Evolutionary conservation across 345 rosid species (phyloP).

Genomic region (Nephelium lappaceum): DNA sequence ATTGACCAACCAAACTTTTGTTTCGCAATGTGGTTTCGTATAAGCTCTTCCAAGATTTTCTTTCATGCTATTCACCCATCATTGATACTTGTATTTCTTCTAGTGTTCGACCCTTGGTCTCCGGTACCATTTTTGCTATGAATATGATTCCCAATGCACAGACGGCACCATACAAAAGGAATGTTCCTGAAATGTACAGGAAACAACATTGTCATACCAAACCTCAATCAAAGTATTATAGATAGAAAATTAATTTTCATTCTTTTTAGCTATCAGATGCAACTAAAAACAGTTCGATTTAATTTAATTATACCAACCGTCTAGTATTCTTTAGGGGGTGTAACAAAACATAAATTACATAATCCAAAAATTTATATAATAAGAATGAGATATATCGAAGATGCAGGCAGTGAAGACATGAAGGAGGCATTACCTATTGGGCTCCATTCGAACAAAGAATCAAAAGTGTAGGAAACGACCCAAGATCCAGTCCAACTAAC

Average conservation of each 20-base stretch:
- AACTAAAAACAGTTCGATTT: too few relatives aligned
- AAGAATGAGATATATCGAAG: not conserved
- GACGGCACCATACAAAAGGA: slow-evolving; percentile 30
- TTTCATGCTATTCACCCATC: not conserved
- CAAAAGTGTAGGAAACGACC: slow-evolving; percentile 50
- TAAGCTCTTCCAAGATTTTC: too few relatives aligned
- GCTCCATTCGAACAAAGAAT: slow-evolving; percentile 54
- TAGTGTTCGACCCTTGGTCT: slow-evolving; percentile 37
- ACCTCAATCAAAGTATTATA: too few relatives aligned
- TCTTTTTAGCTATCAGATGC: too few relatives aligned
- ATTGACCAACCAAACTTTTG: too few relatives aligned
- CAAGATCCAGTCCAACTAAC: slow-evolving; percentile 56
- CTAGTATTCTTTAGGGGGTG: not conserved
- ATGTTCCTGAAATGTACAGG: slow-evolving; percentile 21
- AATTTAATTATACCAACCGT: not conserved
- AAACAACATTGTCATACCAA: not conserved
- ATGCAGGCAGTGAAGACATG: not conserved
- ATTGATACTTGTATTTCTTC: slow-evolving; percentile 13
- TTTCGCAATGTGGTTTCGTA: too few relatives aligned
- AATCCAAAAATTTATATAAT: not conserved
- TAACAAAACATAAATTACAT: not conserved
- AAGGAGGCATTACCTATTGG: slow-evolving; percentile 40
- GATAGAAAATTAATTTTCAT: too few relatives aligned
- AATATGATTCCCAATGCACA: slow-evolving; percentile 24
- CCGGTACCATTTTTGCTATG: slow-evolving; percentile 32